phyloP scores from a whole-genome alignment of 345 rosid species.

The Eucalyptus victrix region DNA sequence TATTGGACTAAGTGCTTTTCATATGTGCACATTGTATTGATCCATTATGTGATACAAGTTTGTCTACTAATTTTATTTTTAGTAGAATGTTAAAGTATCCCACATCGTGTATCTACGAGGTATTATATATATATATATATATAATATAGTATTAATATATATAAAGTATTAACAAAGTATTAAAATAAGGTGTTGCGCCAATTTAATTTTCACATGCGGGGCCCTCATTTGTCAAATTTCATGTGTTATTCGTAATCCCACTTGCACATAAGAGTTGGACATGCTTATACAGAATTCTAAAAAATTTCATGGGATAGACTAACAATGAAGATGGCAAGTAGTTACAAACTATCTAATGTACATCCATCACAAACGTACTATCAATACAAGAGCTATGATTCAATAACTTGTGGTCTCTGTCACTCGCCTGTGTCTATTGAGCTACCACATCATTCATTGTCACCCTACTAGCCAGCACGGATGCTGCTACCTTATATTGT shows the following conservation, averaged over 20 bases:
- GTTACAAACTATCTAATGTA: not conserved
- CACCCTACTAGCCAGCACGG: not conserved
- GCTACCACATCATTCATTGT: not conserved
- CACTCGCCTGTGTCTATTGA: not conserved
- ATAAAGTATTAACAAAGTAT: not conserved
- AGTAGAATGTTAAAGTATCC: not conserved
- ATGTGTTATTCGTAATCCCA: not conserved
- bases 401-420: not conserved
- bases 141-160: not conserved
- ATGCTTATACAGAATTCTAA: not conserved
- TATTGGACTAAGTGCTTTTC: not conserved
- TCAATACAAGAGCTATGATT: not conserved
- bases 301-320: not conserved
- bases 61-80: not conserved
- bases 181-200: not conserved
- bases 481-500: not conserved
- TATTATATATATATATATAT: not conserved
- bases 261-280: not conserved
- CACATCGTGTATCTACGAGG: accelerated
- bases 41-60: not conserved
- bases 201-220: not conserved
- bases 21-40: not conserved
- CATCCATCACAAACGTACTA: not conserved
- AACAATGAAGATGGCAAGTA: not conserved
- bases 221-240: not conserved